Percentiles rank a stretch among this genome's conserved stretches.
Conservation (phyloP, 192 early-diverging fungal genomes). For the Mortierella hygrophila region DNA sequence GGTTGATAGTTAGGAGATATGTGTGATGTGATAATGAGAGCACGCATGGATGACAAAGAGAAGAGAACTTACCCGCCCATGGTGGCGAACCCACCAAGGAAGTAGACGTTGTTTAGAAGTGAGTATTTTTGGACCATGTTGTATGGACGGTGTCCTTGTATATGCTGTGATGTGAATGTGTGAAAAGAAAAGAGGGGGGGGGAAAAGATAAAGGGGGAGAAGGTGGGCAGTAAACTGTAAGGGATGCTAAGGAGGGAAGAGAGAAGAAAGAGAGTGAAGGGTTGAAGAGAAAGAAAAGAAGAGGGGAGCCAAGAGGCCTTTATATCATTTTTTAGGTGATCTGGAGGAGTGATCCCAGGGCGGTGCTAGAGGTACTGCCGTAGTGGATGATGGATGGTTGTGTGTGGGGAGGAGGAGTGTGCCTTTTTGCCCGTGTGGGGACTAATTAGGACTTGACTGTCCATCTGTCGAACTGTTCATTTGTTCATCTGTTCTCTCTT, state of each 20-base stretch:
- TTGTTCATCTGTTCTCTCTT: no score
- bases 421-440: neutral
- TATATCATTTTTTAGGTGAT: neutral
- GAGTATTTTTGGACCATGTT: conserved; percentile 25
- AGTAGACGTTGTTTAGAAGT: conserved; percentile 35
- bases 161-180: neutral
- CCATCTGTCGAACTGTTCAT: no score
- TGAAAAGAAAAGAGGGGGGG: neutral
- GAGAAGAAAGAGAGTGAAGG: neutral
- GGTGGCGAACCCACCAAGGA: conserved; percentile 59
- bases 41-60: no score
- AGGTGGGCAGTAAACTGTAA: neutral
- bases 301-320: neutral
- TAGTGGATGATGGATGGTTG: neutral
- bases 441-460: no score
- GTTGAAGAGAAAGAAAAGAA: neutral
- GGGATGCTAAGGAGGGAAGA: neutral
- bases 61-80: conserved; percentile 53
- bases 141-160: neutral
- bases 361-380: neutral
- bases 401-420: no score
- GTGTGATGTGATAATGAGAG: neutral
- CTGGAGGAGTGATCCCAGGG: neutral
- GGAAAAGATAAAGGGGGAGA: neutral
- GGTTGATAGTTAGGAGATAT: neutral